These are phyloP conservation scores for Neonectria faginata DNA, from an alignment of 2,329 filamentous ascomycete species.

Conservation along the genomic window DNA sequence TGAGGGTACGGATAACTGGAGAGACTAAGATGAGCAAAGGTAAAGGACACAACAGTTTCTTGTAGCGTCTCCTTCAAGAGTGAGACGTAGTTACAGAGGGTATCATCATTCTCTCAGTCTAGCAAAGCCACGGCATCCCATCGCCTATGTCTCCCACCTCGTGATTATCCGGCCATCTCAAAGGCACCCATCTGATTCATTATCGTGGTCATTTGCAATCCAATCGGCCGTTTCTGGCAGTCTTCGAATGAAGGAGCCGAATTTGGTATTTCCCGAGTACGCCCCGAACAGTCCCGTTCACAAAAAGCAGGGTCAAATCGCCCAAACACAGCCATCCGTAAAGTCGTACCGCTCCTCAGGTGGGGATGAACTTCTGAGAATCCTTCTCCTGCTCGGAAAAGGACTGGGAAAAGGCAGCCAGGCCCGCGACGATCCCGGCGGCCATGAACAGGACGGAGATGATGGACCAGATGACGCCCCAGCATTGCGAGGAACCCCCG, in stretches of 20 bases:
- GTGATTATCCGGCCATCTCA: conserved; percentile 28
- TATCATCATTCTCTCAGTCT: conserved; percentile 36
- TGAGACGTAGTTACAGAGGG: conserved; percentile 29
- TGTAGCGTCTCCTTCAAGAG: conserved; percentile 22
- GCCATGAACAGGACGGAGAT: conserved; percentile 79
- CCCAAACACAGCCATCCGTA: conserved; percentile 2
- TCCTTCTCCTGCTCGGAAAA: conserved; percentile 76
- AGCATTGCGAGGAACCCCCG: conserved; percentile 82
- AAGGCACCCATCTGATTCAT: conserved; percentile 16
- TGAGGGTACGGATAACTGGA: neutral
- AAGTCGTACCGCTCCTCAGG: conserved; percentile 39
- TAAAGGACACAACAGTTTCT: conserved; percentile 4
- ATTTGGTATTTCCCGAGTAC: conserved; percentile 12
- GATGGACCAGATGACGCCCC: conserved; percentile 83
- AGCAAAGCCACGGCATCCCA: conserved; percentile 17
- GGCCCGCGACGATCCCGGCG: conserved; percentile 77
- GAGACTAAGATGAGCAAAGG: neutral
- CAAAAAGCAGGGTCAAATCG: conserved; percentile 9
- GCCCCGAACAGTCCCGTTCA: conserved; percentile 13
- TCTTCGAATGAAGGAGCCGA: conserved; percentile 12
- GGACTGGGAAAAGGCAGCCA: conserved; percentile 80
- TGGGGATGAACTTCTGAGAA: conserved; percentile 74
- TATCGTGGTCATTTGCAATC: conserved; percentile 31
- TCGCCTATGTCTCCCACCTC: conserved; percentile 8
- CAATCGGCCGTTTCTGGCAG: conserved; percentile 11